Base-by-base conservation (phyloP, 768 basidiomycete genomes). In the Mycena alexandri region DNA sequence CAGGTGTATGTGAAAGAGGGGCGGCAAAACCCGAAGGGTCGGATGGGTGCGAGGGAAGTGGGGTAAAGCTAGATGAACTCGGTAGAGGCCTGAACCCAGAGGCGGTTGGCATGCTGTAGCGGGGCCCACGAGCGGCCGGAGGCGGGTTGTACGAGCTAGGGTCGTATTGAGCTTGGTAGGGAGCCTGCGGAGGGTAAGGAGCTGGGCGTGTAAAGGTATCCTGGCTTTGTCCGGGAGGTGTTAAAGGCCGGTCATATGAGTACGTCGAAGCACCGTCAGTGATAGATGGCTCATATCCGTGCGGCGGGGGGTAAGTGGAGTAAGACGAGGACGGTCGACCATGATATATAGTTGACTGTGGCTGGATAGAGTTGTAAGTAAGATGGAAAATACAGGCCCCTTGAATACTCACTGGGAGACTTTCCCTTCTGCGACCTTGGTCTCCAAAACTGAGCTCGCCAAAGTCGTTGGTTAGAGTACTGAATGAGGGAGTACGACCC, bases 41-140 rank as follows among this genome's bases (percentile, higher is more conserved):
- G 22, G 79, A 76, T 13, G 79, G 74, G 67, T 83, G 82, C 13
- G 82, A 75, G 22, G 80, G 65, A 56, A 80, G 62, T 21, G 78
- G 63, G 16, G 71, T 71, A 70, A 83, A 85, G 54, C 78, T 75
- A 8, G 83, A 77, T 14, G 82, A 73, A 43, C 77, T 62, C n/a
- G 72, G 59, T 61, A 90, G 73, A 43, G 91, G 89, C 59, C 87
- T 79, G 72, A 93, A 94, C 14, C 92, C 91, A 13, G 92, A 91
- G 0, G 91, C 88, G 9, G 87, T 79, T 0, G 91, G 90, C 65
- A 92, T 79, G 71, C 89, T 93, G 70, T 90, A 89, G 58, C 92
- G 83, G 14, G 91, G 87, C 38, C 86, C 87, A 70, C 84, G 83
- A 33, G 76, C 72, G 2, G 83, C 73, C 38, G 83, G 74, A 52